phyloP scores from a whole-genome alignment of 805 yeast genomes.

The Kazachstania bromeliacearum region DNA sequence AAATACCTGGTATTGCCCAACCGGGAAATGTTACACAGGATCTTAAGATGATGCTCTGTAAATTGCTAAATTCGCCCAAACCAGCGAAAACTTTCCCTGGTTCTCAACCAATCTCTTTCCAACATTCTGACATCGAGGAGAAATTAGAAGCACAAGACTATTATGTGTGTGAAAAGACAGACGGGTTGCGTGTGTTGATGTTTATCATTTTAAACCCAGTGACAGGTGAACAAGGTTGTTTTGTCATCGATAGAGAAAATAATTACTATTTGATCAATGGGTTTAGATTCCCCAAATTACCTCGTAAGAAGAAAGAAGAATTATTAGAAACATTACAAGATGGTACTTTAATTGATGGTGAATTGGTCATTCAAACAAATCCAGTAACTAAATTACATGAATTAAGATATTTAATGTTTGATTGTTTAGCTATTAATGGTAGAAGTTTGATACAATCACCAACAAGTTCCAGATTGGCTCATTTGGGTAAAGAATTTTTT shows the following conservation, averaged over 20 bases:
- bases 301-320: slow-evolving; percentile 26
- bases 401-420: slow-evolving; percentile 78
- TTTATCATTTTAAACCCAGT: slow-evolving; percentile 54
- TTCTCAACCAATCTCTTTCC: slow-evolving; percentile 90
- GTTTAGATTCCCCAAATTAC: slow-evolving; percentile 66
- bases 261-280: slow-evolving; percentile 75
- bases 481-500: slow-evolving; percentile 70
- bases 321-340: slow-evolving; percentile 51
- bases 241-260: slow-evolving; percentile 79
- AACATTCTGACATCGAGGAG: slow-evolving; percentile 56
- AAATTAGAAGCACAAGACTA: slow-evolving; percentile 65
- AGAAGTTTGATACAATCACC: slow-evolving; percentile 58
- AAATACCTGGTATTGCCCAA: slow-evolving; percentile 75
- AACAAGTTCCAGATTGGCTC: slow-evolving; percentile 76
- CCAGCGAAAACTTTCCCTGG: slow-evolving; percentile 61
- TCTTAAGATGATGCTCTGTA: slow-evolving; percentile 57
- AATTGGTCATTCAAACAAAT: slow-evolving; percentile 64
- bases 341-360: slow-evolving; percentile 91
- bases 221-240: slow-evolving; percentile 77
- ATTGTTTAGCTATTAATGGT: slow-evolving; percentile 79
- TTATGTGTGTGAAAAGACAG: slow-evolving; percentile 91
- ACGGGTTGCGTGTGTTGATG: slow-evolving; percentile 81
- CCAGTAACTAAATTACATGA: slow-evolving; percentile 50
- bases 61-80: slow-evolving; percentile 47
- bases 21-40: slow-evolving; percentile 63